A percentile compares a stretch with the other conserved stretches of the same genome.
phyloP scores from a whole-genome alignment of 2,329 filamentous ascomycete genomes.

The Aspergillus brunneoviolaceus region DNA sequence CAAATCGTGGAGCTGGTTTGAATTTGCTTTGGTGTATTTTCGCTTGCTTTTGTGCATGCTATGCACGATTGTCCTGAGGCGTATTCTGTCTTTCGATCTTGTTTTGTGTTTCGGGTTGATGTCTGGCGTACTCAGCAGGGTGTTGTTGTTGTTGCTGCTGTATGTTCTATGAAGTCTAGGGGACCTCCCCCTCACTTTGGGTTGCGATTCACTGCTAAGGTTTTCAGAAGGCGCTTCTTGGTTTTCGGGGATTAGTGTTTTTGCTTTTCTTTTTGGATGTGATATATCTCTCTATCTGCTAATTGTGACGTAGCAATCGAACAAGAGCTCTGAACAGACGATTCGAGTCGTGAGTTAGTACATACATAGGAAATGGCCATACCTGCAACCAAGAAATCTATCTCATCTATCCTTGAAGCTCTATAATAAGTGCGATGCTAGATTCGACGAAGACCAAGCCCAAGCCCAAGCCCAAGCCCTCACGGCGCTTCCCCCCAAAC shows the following conservation, averaged over 20 bases:
- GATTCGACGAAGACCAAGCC: no score
- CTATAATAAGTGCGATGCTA: neutral
- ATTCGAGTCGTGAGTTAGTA: neutral
- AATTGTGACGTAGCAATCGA: neutral
- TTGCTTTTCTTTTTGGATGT: constrained; percentile 2
- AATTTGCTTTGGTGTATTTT: neutral
- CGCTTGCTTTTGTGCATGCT: neutral
- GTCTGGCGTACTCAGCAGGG: neutral
- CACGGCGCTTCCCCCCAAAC: neutral
- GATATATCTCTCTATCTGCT: neutral
- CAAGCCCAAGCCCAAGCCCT: neutral
- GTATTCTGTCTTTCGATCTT: neutral
- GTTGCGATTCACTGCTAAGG: neutral
- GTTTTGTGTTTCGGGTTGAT: neutral
- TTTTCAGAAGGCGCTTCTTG: neutral
- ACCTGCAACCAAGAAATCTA: neutral
- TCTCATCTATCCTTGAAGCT: neutral
- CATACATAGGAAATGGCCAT: no score
- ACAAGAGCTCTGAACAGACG: neutral
- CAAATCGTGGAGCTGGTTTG: neutral
- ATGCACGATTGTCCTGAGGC: neutral
- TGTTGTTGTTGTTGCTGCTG: neutral
- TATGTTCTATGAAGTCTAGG: neutral
- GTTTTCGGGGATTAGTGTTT: neutral
- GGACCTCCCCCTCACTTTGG: neutral